phyloP scores from a whole-genome alignment of 805 yeast species.

The Brettanomyces bruxellensis region DNA sequence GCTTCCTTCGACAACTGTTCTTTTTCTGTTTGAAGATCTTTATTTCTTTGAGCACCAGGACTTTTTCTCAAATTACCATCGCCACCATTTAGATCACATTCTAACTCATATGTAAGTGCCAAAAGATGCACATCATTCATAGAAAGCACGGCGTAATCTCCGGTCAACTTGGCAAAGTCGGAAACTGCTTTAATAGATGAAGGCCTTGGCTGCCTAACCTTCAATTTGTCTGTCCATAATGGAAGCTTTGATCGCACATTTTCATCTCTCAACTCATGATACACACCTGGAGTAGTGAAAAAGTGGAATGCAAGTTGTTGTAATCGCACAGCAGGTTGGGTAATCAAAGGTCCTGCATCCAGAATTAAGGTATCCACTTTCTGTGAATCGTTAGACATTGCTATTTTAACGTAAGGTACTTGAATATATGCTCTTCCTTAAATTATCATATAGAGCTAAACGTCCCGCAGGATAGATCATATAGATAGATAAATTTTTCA shows the following conservation, averaged over 20 bases:
- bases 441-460: too few species aligned
- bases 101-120: conserved; percentile 86
- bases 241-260: conserved; percentile 68
- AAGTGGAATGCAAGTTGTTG: conserved; percentile 63
- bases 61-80: conserved; percentile 59
- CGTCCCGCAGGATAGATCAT: too few species aligned
- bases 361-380: conserved; percentile 57
- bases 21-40: conserved; percentile 6
- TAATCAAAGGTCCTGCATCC: conserved; percentile 93
- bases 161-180: conserved; percentile 77
- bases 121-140: conserved; percentile 87
- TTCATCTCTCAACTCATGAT: conserved; percentile 79
- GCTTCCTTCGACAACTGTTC: conserved; percentile 1
- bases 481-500: too few species aligned
- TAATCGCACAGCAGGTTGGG: conserved; percentile 69
- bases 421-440: too few species aligned
- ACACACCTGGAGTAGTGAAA: conserved; percentile 89
- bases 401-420: too few species aligned
- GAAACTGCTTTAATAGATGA: conserved; percentile 56
- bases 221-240: conserved; percentile 69
- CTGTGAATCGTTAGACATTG: neutral
- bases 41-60: conserved; percentile 55
- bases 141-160: conserved; percentile 84
- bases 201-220: conserved; percentile 68
- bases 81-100: conserved; percentile 59